Conservation (phyloP, 1,284 basidiomycete species). For the Cryptococcus maquisensis region DNA sequence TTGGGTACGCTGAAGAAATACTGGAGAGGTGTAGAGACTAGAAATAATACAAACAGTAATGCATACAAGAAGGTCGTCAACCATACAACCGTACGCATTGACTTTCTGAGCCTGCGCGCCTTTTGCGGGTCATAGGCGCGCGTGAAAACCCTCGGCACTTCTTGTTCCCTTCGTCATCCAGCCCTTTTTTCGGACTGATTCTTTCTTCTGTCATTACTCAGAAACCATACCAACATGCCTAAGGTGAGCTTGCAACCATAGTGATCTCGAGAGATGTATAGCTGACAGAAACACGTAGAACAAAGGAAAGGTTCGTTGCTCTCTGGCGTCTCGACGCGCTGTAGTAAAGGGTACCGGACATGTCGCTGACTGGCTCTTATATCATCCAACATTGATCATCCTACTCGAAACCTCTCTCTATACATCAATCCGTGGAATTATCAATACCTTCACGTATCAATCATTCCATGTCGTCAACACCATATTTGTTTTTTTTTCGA, state of each 20-base stretch:
- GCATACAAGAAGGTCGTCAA: not conserved
- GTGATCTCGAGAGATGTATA: not conserved
- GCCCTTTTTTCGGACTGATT: not conserved
- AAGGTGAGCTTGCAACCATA: conserved; percentile 28
- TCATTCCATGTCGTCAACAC: not conserved
- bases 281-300: conserved; percentile 15
- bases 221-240: conserved; percentile 30
- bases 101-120: not conserved
- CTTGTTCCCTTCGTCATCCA: not conserved
- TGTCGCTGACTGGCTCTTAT: not conserved
- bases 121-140: not conserved
- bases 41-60: too few species aligned
- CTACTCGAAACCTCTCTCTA: not conserved
- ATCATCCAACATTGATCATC: not conserved
- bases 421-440: not conserved
- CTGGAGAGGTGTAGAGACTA: too few species aligned
- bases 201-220: not conserved
- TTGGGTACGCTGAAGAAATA: conserved; percentile 1
- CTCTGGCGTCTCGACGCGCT: not conserved
- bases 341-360: not conserved
- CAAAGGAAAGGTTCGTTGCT: conserved; percentile 19
- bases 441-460: not conserved
- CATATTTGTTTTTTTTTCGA: not conserved
- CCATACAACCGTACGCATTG: not conserved
- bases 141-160: not conserved